Percentiles rank a stretch among this genome's conserved stretches.
Conservation (phyloP, 108 stramenopile genomes). For the Parietichytrium sp. region DNA sequence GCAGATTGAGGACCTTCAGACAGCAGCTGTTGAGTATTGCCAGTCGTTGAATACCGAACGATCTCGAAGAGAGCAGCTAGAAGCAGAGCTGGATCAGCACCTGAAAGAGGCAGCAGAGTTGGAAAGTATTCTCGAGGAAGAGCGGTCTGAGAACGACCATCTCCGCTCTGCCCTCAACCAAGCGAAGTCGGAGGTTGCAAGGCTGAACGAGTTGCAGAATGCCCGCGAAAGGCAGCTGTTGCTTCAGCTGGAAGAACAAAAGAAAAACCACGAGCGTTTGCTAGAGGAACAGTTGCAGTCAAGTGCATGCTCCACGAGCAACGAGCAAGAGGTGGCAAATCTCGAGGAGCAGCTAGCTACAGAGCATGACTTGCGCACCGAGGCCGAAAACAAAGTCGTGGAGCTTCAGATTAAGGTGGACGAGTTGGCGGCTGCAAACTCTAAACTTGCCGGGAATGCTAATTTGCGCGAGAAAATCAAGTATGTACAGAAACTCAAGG, state of each 20-base stretch:
- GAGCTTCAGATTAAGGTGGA: conserved; percentile 38
- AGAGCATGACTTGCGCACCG: conserved; percentile 4
- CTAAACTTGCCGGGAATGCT: conserved; percentile 20
- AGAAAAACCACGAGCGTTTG: not conserved
- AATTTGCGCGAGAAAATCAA: not conserved
- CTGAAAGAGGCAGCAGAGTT: not conserved
- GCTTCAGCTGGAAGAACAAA: not conserved
- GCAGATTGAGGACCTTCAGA: not conserved
- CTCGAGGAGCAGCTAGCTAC: not conserved
- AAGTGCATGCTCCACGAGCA: no score
- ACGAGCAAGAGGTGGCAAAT: not conserved
- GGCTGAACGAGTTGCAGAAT: not conserved
- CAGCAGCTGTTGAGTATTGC: not conserved
- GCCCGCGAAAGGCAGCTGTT: conserved; percentile 27
- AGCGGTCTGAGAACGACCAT: not conserved
- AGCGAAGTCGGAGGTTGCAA: not conserved
- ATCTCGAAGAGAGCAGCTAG: not conserved
- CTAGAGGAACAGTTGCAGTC: not conserved
- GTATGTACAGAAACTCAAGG: not conserved
- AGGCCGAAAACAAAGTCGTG: not conserved
- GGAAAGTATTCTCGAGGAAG: conserved; percentile 2
- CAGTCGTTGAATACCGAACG: not conserved
- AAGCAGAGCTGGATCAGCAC: conserved; percentile 41
- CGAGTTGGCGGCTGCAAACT: conserved; percentile 3
- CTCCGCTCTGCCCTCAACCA: conserved; percentile 14